Percentiles rank a stretch among this genome's conserved stretches.
Evolutionary conservation across 2,329 filamentous ascomycete species (phyloP).

Genomic region (Cytospora schulzeri): DNA sequence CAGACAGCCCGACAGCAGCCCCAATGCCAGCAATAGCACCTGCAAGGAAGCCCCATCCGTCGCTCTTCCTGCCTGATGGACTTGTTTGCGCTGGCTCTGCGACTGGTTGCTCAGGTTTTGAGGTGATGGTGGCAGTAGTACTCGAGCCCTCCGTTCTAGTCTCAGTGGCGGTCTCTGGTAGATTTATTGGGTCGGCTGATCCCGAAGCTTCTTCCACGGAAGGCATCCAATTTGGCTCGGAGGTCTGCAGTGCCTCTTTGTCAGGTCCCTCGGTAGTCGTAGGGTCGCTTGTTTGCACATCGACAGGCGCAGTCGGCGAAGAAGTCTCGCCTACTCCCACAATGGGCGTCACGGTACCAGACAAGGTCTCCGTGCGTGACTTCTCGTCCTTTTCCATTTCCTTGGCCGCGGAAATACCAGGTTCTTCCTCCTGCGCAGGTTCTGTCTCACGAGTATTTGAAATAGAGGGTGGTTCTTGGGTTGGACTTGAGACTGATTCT

Average conservation of each 20-base stretch:
- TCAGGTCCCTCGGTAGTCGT: not conserved
- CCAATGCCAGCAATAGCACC: constrained; percentile 13
- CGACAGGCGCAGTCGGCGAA: not conserved
- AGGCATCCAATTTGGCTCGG: not conserved
- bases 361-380: not conserved
- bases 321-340: not conserved
- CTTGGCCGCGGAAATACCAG: not conserved
- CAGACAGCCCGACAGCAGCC: not conserved
- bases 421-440: not conserved
- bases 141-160: not conserved
- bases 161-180: not conserved
- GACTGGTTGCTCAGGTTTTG: not conserved
- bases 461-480: not conserved
- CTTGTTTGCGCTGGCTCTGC: not conserved
- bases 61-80: constrained; percentile 6
- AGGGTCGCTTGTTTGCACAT: not conserved
- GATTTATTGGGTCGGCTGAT: not conserved
- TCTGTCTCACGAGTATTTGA: not conserved
- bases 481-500: not conserved
- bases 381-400: not conserved
- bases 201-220: not conserved
- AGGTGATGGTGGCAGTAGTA: not conserved
- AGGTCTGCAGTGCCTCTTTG: too few relatives aligned
- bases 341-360: not conserved
- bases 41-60: constrained; percentile 18